Percentiles rank a stretch among this genome's conserved stretches.
Evolutionary conservation across 305 asterid species (phyloP).

Genomic region (Plantago rigida): DNA sequence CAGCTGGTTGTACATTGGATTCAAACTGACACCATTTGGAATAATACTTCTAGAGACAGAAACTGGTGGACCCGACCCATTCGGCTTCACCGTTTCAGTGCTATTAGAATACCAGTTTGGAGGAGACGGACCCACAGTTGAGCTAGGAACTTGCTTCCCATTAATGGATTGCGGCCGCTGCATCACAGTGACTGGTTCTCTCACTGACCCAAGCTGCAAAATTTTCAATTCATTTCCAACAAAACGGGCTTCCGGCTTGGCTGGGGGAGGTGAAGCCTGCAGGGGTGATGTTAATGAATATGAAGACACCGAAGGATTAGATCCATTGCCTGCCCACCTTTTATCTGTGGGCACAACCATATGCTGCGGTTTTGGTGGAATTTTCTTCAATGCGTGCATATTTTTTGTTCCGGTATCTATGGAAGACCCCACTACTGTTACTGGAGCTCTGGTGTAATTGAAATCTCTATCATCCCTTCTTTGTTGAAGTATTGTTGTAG

Average conservation of each 20-base stretch:
- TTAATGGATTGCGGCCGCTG: constrained; percentile 50
- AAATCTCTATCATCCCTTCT: constrained; percentile 58
- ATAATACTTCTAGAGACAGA: constrained; percentile 41
- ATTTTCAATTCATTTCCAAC: constrained; percentile 56
- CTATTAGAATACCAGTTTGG: constrained; percentile 45
- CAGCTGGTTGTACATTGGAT: constrained; percentile 37
- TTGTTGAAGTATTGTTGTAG: constrained; percentile 33
- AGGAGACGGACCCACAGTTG: constrained; percentile 51
- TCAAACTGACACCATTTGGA: constrained; percentile 29
- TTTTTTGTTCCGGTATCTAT: constrained; percentile 41
- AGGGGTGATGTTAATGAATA: constrained; percentile 35
- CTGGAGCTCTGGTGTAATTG: constrained; percentile 40
- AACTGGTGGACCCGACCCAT: constrained; percentile 41
- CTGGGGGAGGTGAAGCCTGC: constrained; percentile 38
- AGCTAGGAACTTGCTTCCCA: constrained; percentile 35
- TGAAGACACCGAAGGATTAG: constrained; percentile 33
- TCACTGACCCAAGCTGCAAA: constrained; percentile 60
- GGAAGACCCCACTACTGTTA: constrained; percentile 35
- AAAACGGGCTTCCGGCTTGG: constrained; percentile 37
- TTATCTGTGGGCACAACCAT: constrained; percentile 39
- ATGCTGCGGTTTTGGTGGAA: constrained; percentile 51
- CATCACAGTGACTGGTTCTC: constrained; percentile 62
- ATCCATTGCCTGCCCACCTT: constrained; percentile 33
- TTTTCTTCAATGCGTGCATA: constrained; percentile 42
- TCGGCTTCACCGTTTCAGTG: constrained; percentile 35